Percentiles rank a stretch among this genome's conserved stretches.
Evolutionary conservation across 2,329 filamentous ascomycete species (phyloP).

Genomic region (Magnaporthiopsis poae): DNA sequence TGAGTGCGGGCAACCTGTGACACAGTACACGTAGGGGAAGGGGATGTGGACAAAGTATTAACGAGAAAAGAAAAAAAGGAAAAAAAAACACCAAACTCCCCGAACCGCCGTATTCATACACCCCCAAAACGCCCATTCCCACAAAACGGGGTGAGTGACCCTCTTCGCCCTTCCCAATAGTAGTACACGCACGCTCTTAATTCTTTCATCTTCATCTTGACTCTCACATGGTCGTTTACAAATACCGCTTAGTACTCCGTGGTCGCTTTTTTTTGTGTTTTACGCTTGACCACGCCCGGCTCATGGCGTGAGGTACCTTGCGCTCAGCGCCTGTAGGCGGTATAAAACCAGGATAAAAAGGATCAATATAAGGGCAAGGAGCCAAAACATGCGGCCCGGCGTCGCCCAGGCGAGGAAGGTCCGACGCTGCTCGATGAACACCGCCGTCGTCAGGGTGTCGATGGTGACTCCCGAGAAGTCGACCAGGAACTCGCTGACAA

Average conservation of each 20-base stretch:
- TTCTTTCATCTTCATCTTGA: background rate
- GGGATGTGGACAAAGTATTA: too few species aligned
- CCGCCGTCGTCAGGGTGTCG: constrained; percentile 1
- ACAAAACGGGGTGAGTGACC: background rate
- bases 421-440: constrained; percentile 1
- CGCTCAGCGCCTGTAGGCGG: background rate
- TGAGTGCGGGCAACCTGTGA: background rate
- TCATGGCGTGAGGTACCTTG: constrained; percentile 4
- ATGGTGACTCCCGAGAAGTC: constrained; percentile 6
- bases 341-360: background rate
- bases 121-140: background rate
- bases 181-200: background rate
- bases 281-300: background rate
- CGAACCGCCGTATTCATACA: background rate
- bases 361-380: background rate
- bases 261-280: background rate
- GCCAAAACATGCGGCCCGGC: background rate
- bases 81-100: background rate
- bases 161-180: background rate
- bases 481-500: constrained; percentile 3
- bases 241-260: background rate
- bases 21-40: background rate
- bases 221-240: background rate
- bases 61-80: too few species aligned
- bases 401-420: background rate